phyloP scores from a whole-genome alignment of 805 yeast species.

The Yamadazyma sp. region DNA sequence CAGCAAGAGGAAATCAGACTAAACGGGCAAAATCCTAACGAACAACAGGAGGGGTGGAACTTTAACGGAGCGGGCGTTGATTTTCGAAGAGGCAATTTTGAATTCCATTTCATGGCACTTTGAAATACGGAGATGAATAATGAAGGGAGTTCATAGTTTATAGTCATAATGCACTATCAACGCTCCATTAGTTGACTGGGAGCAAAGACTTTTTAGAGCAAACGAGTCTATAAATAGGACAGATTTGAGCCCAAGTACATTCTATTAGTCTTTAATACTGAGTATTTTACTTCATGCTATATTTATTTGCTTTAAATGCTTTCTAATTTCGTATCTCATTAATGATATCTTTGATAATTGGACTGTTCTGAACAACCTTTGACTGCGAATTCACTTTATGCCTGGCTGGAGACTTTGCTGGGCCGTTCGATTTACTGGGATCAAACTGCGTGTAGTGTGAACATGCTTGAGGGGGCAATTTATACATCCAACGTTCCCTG shows the following conservation, averaged over 20 bases:
- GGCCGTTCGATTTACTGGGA: neutral
- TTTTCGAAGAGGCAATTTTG: conserved; percentile 29
- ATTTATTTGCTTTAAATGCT: neutral
- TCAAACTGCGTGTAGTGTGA: conserved; percentile 13
- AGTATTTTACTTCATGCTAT: too few species aligned
- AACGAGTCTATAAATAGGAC: too few species aligned
- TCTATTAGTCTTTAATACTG: conserved; percentile 19
- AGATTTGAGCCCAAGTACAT: too few species aligned
- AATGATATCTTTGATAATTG: conserved; percentile 29
- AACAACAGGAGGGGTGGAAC: conserved; percentile 17
- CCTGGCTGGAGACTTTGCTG: conserved; percentile 1
- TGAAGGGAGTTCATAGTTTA: neutral
- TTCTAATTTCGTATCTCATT: conserved; percentile 23
- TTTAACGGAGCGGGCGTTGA: conserved; percentile 19
- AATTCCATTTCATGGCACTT: conserved; percentile 37
- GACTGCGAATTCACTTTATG: conserved; percentile 9
- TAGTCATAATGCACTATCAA: too few species aligned
- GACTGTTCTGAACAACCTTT: conserved; percentile 21
- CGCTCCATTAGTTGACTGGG: too few species aligned
- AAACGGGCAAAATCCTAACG: conserved; percentile 9
- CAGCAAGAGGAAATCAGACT: conserved; percentile 9
- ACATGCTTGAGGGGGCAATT: conserved; percentile 48
- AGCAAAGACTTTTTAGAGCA: too few species aligned
- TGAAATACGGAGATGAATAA: conserved; percentile 1
- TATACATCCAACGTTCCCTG: conserved; percentile 61